A percentile compares a stretch with the other conserved stretches of the same genome.
Evolutionary conservation across 805 yeast genomes (phyloP).

Genomic region (Yarrowia sp.): DNA sequence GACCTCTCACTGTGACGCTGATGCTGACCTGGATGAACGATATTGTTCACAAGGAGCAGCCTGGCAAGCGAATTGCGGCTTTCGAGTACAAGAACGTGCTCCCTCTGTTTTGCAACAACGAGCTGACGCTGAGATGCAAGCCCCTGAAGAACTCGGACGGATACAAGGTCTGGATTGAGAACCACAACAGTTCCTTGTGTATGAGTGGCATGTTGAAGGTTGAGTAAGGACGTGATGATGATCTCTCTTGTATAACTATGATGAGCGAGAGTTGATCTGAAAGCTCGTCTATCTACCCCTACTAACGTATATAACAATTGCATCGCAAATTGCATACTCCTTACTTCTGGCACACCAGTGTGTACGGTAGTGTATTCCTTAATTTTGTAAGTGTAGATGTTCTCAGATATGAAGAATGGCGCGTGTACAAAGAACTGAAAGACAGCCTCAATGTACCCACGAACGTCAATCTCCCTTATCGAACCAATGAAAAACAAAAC

Average conservation of each 20-base stretch:
- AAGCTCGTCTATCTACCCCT: no score
- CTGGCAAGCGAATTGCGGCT: slow-evolving; percentile 33
- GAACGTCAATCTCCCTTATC: no score
- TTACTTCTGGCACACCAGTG: no score
- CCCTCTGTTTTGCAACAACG: slow-evolving; percentile 50
- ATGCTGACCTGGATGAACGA: slow-evolving; percentile 51
- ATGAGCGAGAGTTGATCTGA: no score
- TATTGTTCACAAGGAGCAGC: slow-evolving; percentile 28
- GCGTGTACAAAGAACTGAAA: no score
- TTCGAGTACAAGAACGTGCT: slow-evolving; percentile 51
- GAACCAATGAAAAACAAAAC: no score
- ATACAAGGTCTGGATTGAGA: slow-evolving; percentile 36
- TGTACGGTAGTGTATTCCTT: no score
- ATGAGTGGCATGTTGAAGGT: slow-evolving; percentile 34
- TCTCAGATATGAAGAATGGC: no score
- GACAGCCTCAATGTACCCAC: no score
- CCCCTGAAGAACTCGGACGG: slow-evolving; percentile 37
- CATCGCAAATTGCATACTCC: no score
- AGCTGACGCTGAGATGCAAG: slow-evolving; percentile 32
- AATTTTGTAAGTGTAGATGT: no score
- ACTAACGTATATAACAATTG: no score
- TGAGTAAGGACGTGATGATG: background rate
- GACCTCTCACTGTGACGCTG: slow-evolving; percentile 70
- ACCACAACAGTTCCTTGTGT: slow-evolving; percentile 30
- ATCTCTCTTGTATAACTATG: background rate